These are phyloP conservation scores for Fraxinus sp. DNA, from an alignment of 305 asterid genomes.

Conservation along the genomic window DNA sequence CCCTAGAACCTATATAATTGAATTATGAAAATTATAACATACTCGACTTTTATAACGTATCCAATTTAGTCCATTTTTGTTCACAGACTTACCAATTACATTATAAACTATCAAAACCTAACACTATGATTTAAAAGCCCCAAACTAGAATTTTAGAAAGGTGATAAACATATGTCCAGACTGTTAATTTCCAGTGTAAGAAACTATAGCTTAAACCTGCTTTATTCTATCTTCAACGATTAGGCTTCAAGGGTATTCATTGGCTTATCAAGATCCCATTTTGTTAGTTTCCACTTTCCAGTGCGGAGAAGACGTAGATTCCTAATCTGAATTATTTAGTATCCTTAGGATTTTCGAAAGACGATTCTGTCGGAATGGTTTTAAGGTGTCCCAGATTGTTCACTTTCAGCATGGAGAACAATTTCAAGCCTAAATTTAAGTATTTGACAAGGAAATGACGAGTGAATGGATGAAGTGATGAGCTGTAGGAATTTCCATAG, in stretches of 20 bases:
- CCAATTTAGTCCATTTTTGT: too few species aligned
- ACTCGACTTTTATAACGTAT: too few species aligned
- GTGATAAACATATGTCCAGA: slow-evolving; percentile 75
- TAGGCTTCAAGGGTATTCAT: slow-evolving; percentile 56
- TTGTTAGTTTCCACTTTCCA: slow-evolving; percentile 51
- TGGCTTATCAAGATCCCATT: slow-evolving; percentile 71
- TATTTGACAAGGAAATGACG: slow-evolving; percentile 56
- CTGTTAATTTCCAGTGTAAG: slow-evolving; percentile 55
- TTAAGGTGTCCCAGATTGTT: slow-evolving; percentile 66
- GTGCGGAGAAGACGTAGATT: slow-evolving; percentile 69
- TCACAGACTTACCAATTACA: too few species aligned
- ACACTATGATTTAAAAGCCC: slow-evolving; percentile 47
- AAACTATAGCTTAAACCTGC: slow-evolving; percentile 72
- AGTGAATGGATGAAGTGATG: slow-evolving; percentile 45
- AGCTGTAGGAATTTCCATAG: slow-evolving; percentile 66
- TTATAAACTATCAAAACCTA: too few species aligned
- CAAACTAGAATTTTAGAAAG: slow-evolving; percentile 49
- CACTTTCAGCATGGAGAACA: slow-evolving; percentile 75
- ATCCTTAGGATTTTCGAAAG: slow-evolving; percentile 53
- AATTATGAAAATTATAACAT: too few species aligned
- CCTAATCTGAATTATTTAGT: slow-evolving; percentile 63
- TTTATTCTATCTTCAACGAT: slow-evolving; percentile 61
- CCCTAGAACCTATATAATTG: too few species aligned
- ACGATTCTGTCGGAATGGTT: slow-evolving; percentile 41
- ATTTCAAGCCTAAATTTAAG: slow-evolving; percentile 78